phyloP scores from a whole-genome alignment of 345 rosid species.

The Citrus unshiu region DNA sequence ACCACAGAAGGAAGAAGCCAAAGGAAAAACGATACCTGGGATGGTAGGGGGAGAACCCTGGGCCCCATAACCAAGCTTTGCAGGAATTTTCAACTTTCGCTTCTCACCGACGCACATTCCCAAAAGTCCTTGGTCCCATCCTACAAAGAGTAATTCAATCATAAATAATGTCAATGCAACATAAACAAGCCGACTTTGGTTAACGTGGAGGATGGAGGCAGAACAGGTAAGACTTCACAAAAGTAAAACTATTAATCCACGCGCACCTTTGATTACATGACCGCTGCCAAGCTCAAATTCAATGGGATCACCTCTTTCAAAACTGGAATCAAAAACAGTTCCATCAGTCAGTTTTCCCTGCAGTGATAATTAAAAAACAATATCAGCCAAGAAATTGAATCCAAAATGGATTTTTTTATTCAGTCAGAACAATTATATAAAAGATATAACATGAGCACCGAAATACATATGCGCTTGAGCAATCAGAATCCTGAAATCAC shows the following conservation, averaged over 20 bases:
- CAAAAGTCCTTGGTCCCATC: slow-evolving; percentile 96
- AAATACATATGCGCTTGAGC: neutral
- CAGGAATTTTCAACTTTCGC: slow-evolving; percentile 90
- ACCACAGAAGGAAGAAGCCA: neutral
- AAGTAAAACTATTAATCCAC: neutral
- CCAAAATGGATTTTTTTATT: neutral
- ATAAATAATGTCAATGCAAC: slow-evolving; percentile 1
- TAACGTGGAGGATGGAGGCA: neutral
- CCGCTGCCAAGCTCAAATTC: slow-evolving; percentile 94
- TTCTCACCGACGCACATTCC: slow-evolving; percentile 92
- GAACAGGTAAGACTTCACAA: neutral
- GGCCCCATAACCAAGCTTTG: slow-evolving; percentile 88
- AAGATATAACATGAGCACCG: neutral
- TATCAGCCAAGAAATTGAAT: slow-evolving; percentile 1
- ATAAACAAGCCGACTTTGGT: neutral
- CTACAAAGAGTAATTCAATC: slow-evolving; percentile 32
- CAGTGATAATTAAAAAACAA: neutral
- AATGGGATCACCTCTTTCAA: slow-evolving; percentile 94
- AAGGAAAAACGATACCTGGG: slow-evolving; percentile 49
- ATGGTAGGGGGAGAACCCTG: slow-evolving; percentile 95
- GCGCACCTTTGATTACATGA: slow-evolving; percentile 88
- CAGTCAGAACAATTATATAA: neutral
- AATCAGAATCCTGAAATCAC: neutral
- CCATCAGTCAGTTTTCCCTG: slow-evolving; percentile 97
- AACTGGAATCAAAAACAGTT: slow-evolving; percentile 93